Conservation (phyloP, 2,329 filamentous ascomycete species). For the Pseudocercospora vitis region DNA sequence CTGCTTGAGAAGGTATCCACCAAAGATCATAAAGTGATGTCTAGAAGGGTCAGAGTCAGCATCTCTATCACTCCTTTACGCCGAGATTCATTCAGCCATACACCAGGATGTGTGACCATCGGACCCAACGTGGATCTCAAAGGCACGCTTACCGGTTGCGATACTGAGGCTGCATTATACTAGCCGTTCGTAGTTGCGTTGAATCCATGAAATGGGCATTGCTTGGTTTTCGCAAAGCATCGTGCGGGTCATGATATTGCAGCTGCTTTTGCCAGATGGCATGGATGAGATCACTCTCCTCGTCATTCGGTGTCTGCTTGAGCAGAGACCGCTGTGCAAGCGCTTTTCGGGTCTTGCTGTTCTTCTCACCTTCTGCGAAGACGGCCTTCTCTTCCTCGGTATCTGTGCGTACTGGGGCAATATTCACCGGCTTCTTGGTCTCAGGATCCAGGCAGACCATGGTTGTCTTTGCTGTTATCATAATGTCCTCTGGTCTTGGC, state of each 20-base stretch:
- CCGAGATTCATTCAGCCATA: too few species aligned
- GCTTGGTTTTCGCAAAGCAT: conserved; percentile 53
- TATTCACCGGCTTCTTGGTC: conserved; percentile 65
- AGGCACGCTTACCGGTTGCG: conserved; percentile 21
- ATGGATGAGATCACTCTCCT: conserved; percentile 71
- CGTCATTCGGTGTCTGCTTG: conserved; percentile 66
- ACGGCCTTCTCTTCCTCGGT: conserved; percentile 65
- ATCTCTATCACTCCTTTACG: too few species aligned
- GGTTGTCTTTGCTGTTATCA: conserved; percentile 72
- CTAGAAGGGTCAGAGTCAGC: background rate
- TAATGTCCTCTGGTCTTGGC: conserved; percentile 59
- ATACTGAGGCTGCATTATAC: conserved; percentile 71
- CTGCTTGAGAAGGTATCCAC: conserved; percentile 71
- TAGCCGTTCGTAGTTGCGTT: conserved; percentile 63
- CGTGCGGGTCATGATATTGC: conserved; percentile 62
- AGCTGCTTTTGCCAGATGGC: conserved; percentile 70
- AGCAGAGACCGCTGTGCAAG: conserved; percentile 61
- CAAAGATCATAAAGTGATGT: conserved; percentile 77
- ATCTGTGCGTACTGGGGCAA: conserved; percentile 61
- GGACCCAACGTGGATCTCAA: too few species aligned
- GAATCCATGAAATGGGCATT: conserved; percentile 64
- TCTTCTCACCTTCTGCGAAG: conserved; percentile 63
- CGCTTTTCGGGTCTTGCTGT: conserved; percentile 67
- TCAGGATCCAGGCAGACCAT: conserved; percentile 72
- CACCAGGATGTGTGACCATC: too few species aligned